Evolutionary conservation across 1,139 yeast species (phyloP), one percentile per base, ranked within the genome.

Genomic region (Lodderomyces margitis): DNA sequence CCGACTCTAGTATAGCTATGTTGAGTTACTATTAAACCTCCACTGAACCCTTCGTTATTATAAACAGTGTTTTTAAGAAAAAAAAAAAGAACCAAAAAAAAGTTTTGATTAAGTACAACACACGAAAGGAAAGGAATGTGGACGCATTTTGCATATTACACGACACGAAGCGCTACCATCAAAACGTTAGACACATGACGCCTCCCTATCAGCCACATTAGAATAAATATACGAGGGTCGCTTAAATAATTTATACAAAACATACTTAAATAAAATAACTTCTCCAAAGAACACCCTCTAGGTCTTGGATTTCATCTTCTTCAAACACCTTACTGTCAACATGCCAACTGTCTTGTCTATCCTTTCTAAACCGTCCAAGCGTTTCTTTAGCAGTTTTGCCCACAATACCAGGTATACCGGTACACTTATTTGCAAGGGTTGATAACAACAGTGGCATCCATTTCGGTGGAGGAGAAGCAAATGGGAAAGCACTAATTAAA

Each of bases 271-370:
- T 88, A 64, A 89, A 91, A 58, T 94, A 94, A 59, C 95, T 87
- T 61, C 87, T 86, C 86, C 96, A 85, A 34, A 91, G 67, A 3
- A 92, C 97, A 34, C 98, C 98, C 60, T 92, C 98, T 42, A 94
- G 69, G 59, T 89, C 96, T 55, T 89, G 95, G 39, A 89, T 70
- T 61, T 92, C 95, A 11, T 83, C 87, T 40, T 76, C 80, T 5
- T 82, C 79, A 60, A 94, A 94, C 6, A 80, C 81, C 53, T 74
- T 74, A 46, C 87, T 78, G 59, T 94, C 98, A 48, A 88, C 77
- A 53, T 87, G 95, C 99, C 99, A 94, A 0, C 97, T 88, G 57
- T 94, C 98, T 45, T 91, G 95, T 52, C 98, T 78, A 5, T 88
- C 83, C 66, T 89, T 91, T 60, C 91, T 92, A 65, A 92, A 94